These are phyloP conservation scores for Xylaria sp. DNA, from an alignment of 2,329 filamentous ascomycete genomes.

Conservation along the genomic window DNA sequence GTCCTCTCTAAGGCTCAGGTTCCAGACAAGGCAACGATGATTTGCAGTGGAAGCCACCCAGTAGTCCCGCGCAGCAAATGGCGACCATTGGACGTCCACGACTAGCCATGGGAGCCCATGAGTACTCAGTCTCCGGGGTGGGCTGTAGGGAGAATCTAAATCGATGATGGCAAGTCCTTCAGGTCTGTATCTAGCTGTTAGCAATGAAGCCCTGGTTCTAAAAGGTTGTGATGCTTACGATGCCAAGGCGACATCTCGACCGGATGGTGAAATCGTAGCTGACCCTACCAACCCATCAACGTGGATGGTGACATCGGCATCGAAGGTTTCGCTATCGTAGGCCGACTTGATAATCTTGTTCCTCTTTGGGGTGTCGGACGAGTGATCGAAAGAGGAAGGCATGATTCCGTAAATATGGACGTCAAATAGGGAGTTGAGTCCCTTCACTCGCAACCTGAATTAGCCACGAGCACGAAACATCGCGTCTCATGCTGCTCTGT, in stretches of 20 bases:
- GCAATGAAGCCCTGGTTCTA: slow-evolving; percentile 12
- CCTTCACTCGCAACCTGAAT: slow-evolving; percentile 28
- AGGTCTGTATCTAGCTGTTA: slow-evolving; percentile 61
- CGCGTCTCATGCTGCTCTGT: slow-evolving; percentile 29
- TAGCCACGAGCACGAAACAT: slow-evolving; percentile 26
- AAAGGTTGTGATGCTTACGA: slow-evolving; percentile 62
- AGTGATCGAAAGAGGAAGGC: slow-evolving; percentile 59
- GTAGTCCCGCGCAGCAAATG: slow-evolving; percentile 86
- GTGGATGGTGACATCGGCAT: slow-evolving; percentile 83
- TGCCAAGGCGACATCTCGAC: slow-evolving; percentile 88
- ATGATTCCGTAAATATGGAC: slow-evolving; percentile 50
- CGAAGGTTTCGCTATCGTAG: slow-evolving; percentile 88
- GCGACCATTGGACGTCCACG: slow-evolving; percentile 96
- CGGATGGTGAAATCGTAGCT: slow-evolving; percentile 90
- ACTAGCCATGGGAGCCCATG: slow-evolving; percentile 94
- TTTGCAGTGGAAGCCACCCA: slow-evolving; percentile 97
- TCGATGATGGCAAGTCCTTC: slow-evolving; percentile 93
- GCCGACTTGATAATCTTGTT: slow-evolving; percentile 72
- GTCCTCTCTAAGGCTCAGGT: slow-evolving; percentile 81
- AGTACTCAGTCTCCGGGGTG: slow-evolving; percentile 81
- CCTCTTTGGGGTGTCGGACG: slow-evolving; percentile 61
- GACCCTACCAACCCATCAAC: slow-evolving; percentile 86
- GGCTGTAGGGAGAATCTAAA: slow-evolving; percentile 87
- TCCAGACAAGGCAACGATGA: slow-evolving; percentile 94
- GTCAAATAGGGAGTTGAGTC: slow-evolving; percentile 3